Conservation (phyloP, 176 grass and related monocot genomes). For the Elaeis guineensis region DNA sequence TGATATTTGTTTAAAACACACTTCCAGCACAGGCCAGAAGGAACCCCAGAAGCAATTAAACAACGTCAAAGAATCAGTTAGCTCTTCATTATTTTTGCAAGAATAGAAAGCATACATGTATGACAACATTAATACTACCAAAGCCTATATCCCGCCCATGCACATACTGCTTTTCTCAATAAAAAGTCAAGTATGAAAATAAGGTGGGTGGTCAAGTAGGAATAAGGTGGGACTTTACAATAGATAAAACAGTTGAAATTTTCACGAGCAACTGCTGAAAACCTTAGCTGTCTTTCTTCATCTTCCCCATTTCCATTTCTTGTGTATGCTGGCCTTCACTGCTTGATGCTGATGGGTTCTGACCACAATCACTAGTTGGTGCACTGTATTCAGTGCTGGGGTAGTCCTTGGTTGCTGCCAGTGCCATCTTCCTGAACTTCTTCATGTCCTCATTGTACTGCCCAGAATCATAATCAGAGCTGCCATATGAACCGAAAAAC, state of each 20-base stretch:
- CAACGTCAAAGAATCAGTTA: neutral
- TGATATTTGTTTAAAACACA: no score
- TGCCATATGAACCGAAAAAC: constrained; percentile 1
- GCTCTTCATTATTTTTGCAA: constrained; percentile 3
- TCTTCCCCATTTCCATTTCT: constrained; percentile 44
- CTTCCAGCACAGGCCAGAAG: no score
- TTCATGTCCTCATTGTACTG: constrained; percentile 14
- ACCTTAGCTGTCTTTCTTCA: constrained; percentile 27
- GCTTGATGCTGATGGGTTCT: constrained; percentile 37
- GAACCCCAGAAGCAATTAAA: no score
- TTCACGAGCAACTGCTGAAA: constrained; percentile 15
- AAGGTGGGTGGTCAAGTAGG: no score
- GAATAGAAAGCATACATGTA: neutral
- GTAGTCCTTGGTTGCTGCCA: neutral
- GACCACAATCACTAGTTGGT: constrained; percentile 11
- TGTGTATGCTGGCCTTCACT: constrained; percentile 49
- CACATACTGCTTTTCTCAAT: no score
- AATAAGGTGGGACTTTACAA: constrained; percentile 7
- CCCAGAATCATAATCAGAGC: constrained; percentile 6
- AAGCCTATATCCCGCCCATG: neutral
- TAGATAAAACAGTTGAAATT: constrained; percentile 10
- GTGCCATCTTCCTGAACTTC: constrained; percentile 9
- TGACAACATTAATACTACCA: neutral
- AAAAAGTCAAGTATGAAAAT: no score
- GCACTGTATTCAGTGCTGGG: neutral